Conservation (phyloP, 108 stramenopile species). For the Cyclostephanos tholiformis region DNA sequence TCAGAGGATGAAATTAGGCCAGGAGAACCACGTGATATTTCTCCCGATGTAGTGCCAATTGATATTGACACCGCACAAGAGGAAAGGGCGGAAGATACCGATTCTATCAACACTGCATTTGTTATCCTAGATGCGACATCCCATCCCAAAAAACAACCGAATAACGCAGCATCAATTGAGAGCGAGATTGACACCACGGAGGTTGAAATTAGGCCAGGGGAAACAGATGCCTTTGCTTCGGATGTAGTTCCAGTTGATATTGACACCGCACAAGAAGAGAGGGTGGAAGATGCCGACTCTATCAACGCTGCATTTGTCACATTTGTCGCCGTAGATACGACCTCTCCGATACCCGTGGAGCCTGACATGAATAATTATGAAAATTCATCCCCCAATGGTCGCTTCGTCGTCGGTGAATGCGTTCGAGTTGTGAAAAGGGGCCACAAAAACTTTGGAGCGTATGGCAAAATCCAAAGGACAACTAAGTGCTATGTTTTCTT, state of each 20-base stretch:
- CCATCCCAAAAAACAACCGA: no score
- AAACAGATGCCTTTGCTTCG: no score
- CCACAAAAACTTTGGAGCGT: not conserved
- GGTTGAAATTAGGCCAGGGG: no score
- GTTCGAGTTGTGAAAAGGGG: constrained; percentile 3
- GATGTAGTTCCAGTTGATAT: no score
- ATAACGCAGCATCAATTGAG: not conserved
- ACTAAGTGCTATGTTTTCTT: constrained; percentile 14
- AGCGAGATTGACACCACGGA: not conserved
- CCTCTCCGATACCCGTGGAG: no score
- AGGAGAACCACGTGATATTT: no score
- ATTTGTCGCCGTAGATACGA: no score
- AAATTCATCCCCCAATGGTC: not conserved
- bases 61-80: not conserved
- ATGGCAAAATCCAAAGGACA: not conserved
- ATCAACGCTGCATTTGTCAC: no score
- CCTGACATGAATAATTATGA: not conserved
- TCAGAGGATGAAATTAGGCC: not conserved
- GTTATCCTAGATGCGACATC: no score
- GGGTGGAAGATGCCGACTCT: no score
- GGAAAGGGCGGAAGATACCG: not conserved
- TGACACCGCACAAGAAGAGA: not conserved
- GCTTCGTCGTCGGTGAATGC: not conserved
- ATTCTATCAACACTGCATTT: no score
- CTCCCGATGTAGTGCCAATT: no score